These are phyloP conservation scores for Trichosporon sp. DNA, from an alignment of 1,284 basidiomycete species.

Conservation along the genomic window DNA sequence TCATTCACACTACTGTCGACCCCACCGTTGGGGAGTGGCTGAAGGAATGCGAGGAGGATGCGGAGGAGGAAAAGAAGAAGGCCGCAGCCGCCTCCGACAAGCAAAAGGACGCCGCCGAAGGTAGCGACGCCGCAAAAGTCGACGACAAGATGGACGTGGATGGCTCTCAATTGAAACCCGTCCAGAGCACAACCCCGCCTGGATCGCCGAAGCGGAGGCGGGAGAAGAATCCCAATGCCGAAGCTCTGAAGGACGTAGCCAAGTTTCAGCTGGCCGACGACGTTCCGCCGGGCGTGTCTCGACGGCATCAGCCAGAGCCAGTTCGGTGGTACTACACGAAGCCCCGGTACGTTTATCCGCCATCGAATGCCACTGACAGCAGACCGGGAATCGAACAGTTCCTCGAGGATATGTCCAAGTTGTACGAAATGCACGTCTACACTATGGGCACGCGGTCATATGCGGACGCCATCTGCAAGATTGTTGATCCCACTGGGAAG, in stretches of 20 bases:
- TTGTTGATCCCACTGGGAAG: conserved; percentile 82
- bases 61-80: conserved; percentile 6
- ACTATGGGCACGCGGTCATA: conserved; percentile 98
- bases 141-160: conserved; percentile 23
- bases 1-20: conserved; percentile 97
- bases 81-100: conserved; percentile 45
- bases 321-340: conserved; percentile 91
- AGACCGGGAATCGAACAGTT: conserved; percentile 85
- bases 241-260: conserved; percentile 66
- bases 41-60: conserved; percentile 58
- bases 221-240: conserved; percentile 42
- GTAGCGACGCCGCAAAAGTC: too few species aligned
- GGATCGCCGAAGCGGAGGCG: conserved; percentile 16
- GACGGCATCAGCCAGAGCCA: conserved; percentile 39
- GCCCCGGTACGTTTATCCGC: conserved; percentile 60
- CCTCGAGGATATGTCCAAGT: conserved; percentile 62
- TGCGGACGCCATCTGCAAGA: conserved; percentile 87
- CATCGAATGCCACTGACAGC: conserved; percentile 9
- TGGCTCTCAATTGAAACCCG: conserved; percentile 37
- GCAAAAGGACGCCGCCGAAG: conserved; percentile 28
- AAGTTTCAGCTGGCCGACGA: conserved; percentile 81
- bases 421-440: conserved; percentile 98
- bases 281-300: conserved; percentile 52
- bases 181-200: conserved; percentile 20
- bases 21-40: conserved; percentile 98